Conservation (phyloP, 78 protist species). For the Dictyostelium brefeldianum region DNA sequence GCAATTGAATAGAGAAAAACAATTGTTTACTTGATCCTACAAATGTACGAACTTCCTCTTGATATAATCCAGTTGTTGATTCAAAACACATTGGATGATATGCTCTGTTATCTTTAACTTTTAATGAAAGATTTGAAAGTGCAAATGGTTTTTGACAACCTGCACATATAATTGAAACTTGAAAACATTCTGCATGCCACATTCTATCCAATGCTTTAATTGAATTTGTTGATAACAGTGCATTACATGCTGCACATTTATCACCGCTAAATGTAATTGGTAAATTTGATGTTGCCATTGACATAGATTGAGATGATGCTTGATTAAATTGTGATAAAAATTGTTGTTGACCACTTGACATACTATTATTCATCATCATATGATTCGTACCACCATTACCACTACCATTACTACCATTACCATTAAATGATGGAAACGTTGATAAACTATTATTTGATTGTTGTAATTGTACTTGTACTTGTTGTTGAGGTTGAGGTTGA, state of each 20-base stretch:
- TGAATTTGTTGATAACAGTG: constrained; percentile 41
- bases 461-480: neutral
- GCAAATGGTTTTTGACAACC: constrained; percentile 76
- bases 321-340: constrained; percentile 35
- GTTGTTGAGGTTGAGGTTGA: constrained; percentile 5
- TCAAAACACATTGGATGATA: constrained; percentile 76
- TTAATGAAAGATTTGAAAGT: constrained; percentile 56
- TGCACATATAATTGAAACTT: constrained; percentile 73
- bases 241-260: constrained; percentile 62
- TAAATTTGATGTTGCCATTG: constrained; percentile 1
- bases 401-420: neutral
- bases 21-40: constrained; percentile 45
- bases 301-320: neutral
- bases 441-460: neutral
- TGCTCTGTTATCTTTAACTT: constrained; percentile 59
- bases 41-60: constrained; percentile 50
- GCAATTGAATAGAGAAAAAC: constrained; percentile 64
- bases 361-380: neutral
- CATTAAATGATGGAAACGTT: constrained; percentile 33
- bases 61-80: constrained; percentile 66
- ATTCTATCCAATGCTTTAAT: constrained; percentile 68
- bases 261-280: constrained; percentile 57
- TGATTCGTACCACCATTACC: neutral
- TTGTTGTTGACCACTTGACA: constrained; percentile 29
- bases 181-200: constrained; percentile 80